These are phyloP conservation scores for Cynara cardunculus DNA, from an alignment of 129 eudicot genomes.

Conservation along the genomic window DNA sequence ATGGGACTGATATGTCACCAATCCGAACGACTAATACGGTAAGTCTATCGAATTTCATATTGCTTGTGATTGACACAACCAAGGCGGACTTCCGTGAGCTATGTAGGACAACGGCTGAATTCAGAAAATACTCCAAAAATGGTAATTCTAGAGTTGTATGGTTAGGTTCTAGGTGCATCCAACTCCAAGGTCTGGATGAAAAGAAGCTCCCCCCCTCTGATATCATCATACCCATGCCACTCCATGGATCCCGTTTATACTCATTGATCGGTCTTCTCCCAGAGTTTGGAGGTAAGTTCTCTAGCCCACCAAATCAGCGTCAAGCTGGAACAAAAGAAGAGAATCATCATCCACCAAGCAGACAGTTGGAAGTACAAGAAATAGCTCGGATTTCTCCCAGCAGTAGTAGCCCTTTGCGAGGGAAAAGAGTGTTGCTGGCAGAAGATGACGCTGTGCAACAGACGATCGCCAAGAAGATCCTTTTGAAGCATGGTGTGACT, in stretches of 20 bases:
- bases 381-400: conserved; percentile 5
- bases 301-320: background rate
- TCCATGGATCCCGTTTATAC: conserved; percentile 62
- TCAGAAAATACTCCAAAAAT: conserved; percentile 38
- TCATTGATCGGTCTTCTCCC: conserved; percentile 49
- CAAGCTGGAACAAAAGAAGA: background rate
- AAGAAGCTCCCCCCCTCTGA: conserved; percentile 54
- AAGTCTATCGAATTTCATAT: conserved; percentile 18
- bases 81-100: conserved; percentile 47
- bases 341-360: background rate
- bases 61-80: conserved; percentile 53
- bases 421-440: conserved; percentile 38
- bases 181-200: conserved; percentile 41
- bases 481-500: conserved; percentile 26
- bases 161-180: conserved; percentile 39
- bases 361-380: conserved; percentile 7
- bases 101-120: conserved; percentile 50
- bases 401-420: conserved; percentile 27
- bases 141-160: conserved; percentile 44
- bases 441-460: conserved; percentile 37
- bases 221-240: conserved; percentile 46
- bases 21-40: background rate
- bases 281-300: conserved; percentile 33
- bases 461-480: conserved; percentile 20
- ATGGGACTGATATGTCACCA: conserved; percentile 37